phyloP scores from a whole-genome alignment of 257 asterid species.

The Ballota nigra region DNA sequence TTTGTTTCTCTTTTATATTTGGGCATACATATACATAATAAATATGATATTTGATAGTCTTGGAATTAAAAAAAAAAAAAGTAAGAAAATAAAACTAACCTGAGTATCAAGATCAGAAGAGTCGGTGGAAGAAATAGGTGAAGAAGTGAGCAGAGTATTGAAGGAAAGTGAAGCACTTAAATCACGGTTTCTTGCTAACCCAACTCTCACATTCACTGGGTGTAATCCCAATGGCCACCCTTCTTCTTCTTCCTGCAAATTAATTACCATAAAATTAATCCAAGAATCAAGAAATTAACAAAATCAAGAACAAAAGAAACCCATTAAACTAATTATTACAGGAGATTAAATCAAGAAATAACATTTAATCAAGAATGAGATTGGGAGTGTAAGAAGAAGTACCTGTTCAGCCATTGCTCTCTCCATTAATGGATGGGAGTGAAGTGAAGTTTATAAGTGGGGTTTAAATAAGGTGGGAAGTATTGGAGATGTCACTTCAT shows the following conservation, averaged over 20 bases:
- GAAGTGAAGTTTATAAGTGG: slow-evolving; percentile 6
- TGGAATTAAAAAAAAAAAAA: background rate
- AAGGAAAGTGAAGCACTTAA: slow-evolving; percentile 57
- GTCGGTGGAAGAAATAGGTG: slow-evolving; percentile 45
- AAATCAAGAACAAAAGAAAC: background rate
- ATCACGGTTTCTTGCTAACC: slow-evolving; percentile 43
- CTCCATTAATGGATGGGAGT: background rate
- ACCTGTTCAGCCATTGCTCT: slow-evolving; percentile 50
- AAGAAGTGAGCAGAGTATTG: slow-evolving; percentile 54
- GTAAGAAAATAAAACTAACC: slow-evolving; percentile 25
- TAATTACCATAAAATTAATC: background rate
- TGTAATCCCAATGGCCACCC: slow-evolving; percentile 87
- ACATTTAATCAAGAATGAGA: background rate
- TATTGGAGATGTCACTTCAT: slow-evolving; percentile 10
- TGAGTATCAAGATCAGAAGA: slow-evolving; percentile 78
- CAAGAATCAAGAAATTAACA: background rate
- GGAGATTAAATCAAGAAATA: background rate
- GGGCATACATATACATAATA: background rate
- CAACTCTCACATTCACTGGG: slow-evolving; percentile 54
- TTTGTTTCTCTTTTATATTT: background rate
- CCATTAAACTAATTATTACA: too few relatives aligned
- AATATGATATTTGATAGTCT: background rate
- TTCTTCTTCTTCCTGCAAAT: slow-evolving; percentile 37
- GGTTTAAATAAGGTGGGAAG: slow-evolving; percentile 12
- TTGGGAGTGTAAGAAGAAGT: background rate